Evolutionary conservation across 345 rosid genomes (phyloP).

Genomic region (Triadica sebifera): DNA sequence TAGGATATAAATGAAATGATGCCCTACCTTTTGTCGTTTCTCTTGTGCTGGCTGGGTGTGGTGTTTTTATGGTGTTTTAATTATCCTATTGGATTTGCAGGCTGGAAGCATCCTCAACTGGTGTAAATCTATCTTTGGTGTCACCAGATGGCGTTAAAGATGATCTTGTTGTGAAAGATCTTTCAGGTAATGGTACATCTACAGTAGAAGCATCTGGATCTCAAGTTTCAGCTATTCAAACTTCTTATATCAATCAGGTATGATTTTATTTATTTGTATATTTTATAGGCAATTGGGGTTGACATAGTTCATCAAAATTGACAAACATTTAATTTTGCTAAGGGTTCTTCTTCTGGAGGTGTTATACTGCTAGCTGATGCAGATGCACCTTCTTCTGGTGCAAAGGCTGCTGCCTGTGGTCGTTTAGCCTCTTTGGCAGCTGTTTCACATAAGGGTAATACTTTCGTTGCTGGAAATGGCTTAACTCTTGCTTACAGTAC

Average conservation of each 20-base stretch:
- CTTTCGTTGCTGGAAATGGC: constrained; percentile 4
- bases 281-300: neutral
- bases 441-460: constrained; percentile 62
- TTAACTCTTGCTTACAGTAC: neutral
- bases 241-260: constrained; percentile 44
- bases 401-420: constrained; percentile 93
- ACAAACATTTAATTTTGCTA: constrained; percentile 21
- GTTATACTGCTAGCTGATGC: constrained; percentile 69
- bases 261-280: neutral
- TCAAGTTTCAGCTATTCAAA: constrained; percentile 28
- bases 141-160: constrained; percentile 32
- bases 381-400: constrained; percentile 70
- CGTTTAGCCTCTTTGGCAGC: constrained; percentile 81
- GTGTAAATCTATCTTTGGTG: constrained; percentile 49
- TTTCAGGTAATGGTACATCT: constrained; percentile 31
- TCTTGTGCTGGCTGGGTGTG: neutral
- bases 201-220: constrained; percentile 23
- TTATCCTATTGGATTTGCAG: constrained; percentile 34
- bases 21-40: neutral
- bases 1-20: neutral
- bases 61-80: neutral
- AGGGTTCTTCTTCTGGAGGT: constrained; percentile 67
- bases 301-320: constrained; percentile 10
- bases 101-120: constrained; percentile 77
- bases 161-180: constrained; percentile 27